Conservation (phyloP, 345 rosid species). For the Populus davidiana region DNA sequence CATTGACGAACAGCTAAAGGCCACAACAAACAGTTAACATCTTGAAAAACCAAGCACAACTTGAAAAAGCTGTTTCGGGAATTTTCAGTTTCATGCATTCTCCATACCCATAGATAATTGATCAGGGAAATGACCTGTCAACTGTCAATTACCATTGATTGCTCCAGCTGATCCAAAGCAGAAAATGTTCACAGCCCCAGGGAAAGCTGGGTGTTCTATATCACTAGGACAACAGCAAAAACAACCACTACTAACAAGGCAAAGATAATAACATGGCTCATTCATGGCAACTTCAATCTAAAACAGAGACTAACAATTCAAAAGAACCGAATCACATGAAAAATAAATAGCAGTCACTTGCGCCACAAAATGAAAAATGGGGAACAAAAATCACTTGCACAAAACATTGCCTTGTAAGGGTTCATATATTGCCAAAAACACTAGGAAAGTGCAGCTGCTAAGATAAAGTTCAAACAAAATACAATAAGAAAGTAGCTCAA, state of each 20-base stretch:
- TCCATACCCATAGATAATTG: not conserved
- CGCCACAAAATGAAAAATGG: not conserved
- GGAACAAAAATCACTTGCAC: not conserved
- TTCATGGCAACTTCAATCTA: not conserved
- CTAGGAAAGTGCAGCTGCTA: slow-evolving; percentile 11
- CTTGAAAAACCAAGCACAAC: not conserved
- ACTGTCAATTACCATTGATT: not conserved
- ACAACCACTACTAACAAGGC: not conserved
- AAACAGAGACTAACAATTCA: not conserved
- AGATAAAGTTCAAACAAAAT: slow-evolving; percentile 15
- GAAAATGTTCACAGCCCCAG: not conserved
- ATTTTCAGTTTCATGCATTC: not conserved
- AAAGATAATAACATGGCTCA: not conserved
- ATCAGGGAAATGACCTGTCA: not conserved
- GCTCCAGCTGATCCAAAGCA: not conserved
- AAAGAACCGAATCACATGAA: not conserved
- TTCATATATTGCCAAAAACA: slow-evolving; percentile 15
- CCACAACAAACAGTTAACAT: not conserved
- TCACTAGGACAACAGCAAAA: not conserved
- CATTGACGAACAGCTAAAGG: not conserved
- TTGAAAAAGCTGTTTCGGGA: not conserved
- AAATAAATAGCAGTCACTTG: not conserved
- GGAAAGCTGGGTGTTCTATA: not conserved
- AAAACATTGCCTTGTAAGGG: not conserved
- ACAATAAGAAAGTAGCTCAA: not conserved